Conservation (phyloP, 768 basidiomycete species). For the Mycena filopes region DNA sequence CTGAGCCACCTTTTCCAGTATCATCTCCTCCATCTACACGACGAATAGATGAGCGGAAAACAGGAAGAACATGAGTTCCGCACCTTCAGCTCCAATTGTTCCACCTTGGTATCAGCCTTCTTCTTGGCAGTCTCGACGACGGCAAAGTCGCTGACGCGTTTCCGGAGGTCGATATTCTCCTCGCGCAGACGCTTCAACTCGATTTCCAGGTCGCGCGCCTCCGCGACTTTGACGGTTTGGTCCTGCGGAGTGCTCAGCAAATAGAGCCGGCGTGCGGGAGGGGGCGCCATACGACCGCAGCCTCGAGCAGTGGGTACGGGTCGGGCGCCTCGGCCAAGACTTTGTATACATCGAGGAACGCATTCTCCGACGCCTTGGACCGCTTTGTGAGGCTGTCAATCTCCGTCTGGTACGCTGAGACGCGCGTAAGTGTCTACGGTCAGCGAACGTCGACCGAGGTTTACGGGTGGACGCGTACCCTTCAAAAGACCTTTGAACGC, state of each 20-base stretch:
- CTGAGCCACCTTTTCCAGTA: constrained; percentile 86
- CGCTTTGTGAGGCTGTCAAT: constrained; percentile 96
- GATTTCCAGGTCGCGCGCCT: constrained; percentile 78
- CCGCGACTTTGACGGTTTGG: constrained; percentile 90
- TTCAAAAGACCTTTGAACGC: constrained; percentile 93
- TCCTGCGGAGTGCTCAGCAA: constrained; percentile 61
- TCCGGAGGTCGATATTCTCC: constrained; percentile 86
- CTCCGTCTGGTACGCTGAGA: constrained; percentile 91
- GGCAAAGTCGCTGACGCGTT: constrained; percentile 71
- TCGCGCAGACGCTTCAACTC: constrained; percentile 80
- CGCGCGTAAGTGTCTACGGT: constrained; percentile 10
- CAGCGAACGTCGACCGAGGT: background rate
- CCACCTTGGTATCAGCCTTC: constrained; percentile 77
- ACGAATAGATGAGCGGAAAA: background rate
- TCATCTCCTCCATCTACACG: constrained; percentile 90
- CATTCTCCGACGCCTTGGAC: constrained; percentile 91
- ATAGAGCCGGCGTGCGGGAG: background rate
- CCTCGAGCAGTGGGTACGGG: constrained; percentile 95
- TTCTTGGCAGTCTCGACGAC: constrained; percentile 76
- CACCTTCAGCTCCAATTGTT: constrained; percentile 88
- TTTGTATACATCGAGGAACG: constrained; percentile 97
- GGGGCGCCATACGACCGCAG: constrained; percentile 75
- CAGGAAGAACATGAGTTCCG: constrained; percentile 27
- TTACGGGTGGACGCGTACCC: constrained; percentile 53
- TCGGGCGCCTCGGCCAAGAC: constrained; percentile 96